Percentiles rank a stretch among this genome's conserved stretches.
phyloP scores from a whole-genome alignment of 441 rosid genomes.

The Gossypium davidsonii region DNA sequence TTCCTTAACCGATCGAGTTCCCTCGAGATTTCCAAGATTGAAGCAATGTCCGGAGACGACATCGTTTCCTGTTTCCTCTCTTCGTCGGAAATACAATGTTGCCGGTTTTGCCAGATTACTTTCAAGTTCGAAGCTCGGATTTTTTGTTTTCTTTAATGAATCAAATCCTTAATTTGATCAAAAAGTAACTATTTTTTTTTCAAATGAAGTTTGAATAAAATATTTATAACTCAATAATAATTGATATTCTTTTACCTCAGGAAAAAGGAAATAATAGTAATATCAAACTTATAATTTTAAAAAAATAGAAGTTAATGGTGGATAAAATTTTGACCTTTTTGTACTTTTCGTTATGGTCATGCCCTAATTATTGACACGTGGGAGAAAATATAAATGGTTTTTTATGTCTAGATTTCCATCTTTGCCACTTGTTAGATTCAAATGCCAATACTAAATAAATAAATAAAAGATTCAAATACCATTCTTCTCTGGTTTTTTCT shows the following conservation, averaged over 20 bases:
- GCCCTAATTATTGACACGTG: not conserved
- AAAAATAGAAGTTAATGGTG: not conserved
- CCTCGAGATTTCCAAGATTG: slow-evolving; percentile 61
- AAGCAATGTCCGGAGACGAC: slow-evolving; percentile 63
- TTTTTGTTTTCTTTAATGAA: not conserved
- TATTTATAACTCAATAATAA: too few species aligned
- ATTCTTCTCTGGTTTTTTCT: not conserved
- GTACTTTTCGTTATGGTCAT: not conserved
- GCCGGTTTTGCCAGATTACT: not conserved
- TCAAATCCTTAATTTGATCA: slow-evolving; percentile 14
- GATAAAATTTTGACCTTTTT: not conserved
- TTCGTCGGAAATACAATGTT: slow-evolving; percentile 6
- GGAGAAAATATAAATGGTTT: not conserved
- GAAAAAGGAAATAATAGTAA: too few species aligned
- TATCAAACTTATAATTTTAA: too few species aligned
- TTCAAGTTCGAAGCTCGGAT: not conserved
- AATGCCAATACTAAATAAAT: not conserved
- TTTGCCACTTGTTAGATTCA: not conserved
- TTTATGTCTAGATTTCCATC: not conserved
- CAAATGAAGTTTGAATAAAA: not conserved
- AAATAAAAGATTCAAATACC: not conserved
- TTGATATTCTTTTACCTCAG: too few species aligned
- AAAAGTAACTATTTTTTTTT: not conserved
- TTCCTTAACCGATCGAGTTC: slow-evolving; percentile 89
- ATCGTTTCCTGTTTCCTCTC: slow-evolving; percentile 20